Evolutionary conservation across 345 rosid species (phyloP).

Genomic region (Cardamine chenopodiifolia): DNA sequence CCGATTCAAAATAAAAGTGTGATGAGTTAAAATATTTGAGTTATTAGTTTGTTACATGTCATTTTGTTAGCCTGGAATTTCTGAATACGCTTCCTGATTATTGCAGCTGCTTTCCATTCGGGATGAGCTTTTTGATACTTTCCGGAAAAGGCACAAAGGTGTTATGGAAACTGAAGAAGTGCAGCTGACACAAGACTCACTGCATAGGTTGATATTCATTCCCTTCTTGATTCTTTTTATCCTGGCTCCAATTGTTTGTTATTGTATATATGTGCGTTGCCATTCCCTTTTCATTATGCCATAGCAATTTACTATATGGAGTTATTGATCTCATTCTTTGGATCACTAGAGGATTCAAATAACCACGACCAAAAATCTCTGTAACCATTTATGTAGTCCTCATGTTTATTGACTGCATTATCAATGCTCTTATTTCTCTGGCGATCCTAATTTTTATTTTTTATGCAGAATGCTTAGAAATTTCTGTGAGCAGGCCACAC

Average conservation of each 20-base stretch:
- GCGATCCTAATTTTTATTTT: slow-evolving; percentile 20
- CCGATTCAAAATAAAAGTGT: neutral
- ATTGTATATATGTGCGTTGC: neutral
- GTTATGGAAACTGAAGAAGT: slow-evolving; percentile 91
- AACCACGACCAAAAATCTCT: neutral
- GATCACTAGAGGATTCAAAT: neutral
- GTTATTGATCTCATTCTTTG: slow-evolving; percentile 2
- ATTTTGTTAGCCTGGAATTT: slow-evolving; percentile 17
- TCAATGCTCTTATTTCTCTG: neutral
- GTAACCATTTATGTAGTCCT: neutral
- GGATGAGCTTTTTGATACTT: slow-evolving; percentile 94
- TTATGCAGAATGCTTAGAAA: slow-evolving; percentile 80
- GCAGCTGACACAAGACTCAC: slow-evolving; percentile 76
- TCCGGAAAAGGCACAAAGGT: slow-evolving; percentile 92
- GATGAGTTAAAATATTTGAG: neutral
- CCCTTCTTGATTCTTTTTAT: slow-evolving; percentile 18
- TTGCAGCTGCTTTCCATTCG: slow-evolving; percentile 80
- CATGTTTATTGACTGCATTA: neutral
- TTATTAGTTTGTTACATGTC: slow-evolving; percentile 8
- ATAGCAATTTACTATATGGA: slow-evolving; percentile 15
- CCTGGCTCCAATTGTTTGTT: slow-evolving; percentile 5
- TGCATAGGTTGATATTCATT: slow-evolving; percentile 61
- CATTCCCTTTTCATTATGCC: neutral
- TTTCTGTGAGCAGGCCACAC: slow-evolving; percentile 82
- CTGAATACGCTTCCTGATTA: slow-evolving; percentile 17